Conservation (phyloP, 2,329 filamentous ascomycete species). For the Thermothelomyces thermophilus region DNA sequence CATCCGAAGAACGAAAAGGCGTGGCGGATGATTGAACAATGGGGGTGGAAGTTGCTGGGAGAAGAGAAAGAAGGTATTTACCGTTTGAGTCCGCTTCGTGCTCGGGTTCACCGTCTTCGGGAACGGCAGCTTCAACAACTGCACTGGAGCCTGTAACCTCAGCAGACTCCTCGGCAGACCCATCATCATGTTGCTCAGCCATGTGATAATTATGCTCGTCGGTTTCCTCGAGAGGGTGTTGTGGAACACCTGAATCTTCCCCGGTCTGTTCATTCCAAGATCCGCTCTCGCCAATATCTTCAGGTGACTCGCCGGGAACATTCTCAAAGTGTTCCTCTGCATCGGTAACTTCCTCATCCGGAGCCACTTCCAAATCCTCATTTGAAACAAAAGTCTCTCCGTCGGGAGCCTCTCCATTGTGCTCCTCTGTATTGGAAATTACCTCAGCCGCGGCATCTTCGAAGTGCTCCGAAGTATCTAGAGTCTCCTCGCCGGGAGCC, state of each 20-base stretch:
- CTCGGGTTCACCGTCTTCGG: slow-evolving; percentile 5
- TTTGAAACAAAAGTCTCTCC: too few species aligned
- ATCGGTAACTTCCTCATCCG: too few species aligned
- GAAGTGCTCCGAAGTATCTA: too few species aligned
- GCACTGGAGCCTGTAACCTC: neutral
- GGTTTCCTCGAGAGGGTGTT: neutral
- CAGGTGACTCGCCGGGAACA: too few species aligned
- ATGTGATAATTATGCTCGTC: neutral
- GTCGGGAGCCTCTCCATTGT: too few species aligned
- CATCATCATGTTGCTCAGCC: neutral
- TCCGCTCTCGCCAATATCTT: slow-evolving; percentile 1
- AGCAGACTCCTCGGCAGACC: slow-evolving; percentile 2
- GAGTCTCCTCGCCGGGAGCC: neutral
- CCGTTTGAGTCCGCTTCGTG: slow-evolving; percentile 17
- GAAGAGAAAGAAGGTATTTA: slow-evolving; percentile 19
- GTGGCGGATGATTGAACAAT: too few species aligned
- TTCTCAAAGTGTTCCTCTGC: too few species aligned
- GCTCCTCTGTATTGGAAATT: too few species aligned
- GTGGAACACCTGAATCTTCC: neutral
- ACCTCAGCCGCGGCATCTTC: too few species aligned
- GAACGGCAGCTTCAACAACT: neutral
- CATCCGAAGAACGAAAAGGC: too few species aligned
- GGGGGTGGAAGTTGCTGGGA: neutral
- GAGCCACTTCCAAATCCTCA: too few species aligned
- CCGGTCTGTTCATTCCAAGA: slow-evolving; percentile 8